These are phyloP conservation scores for Mimosa pudica DNA, from an alignment of 306 rosid species.

Conservation along the genomic window DNA sequence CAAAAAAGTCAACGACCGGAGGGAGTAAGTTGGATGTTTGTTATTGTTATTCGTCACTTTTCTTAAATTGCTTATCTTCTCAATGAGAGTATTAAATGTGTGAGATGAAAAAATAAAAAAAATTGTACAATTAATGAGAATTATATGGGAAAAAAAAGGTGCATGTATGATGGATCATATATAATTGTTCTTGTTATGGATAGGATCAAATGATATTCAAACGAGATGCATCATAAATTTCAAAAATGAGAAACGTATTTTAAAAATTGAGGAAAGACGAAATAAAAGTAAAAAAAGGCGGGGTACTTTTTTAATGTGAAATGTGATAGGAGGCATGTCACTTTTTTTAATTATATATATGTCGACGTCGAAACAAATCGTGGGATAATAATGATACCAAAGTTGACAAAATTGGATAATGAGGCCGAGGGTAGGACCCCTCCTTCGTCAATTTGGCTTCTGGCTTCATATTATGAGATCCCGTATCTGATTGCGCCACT, in stretches of 20 bases:
- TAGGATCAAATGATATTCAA: too few relatives aligned
- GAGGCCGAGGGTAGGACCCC: constrained; percentile 45
- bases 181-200: too few relatives aligned
- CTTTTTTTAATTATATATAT: neutral
- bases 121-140: too few relatives aligned
- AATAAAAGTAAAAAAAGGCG: constrained; percentile 16
- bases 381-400: constrained; percentile 44
- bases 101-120: too few relatives aligned
- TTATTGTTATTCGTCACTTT: too few relatives aligned
- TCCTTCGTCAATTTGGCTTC: constrained; percentile 35
- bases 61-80: too few relatives aligned
- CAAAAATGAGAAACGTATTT: neutral
- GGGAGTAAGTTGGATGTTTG: too few relatives aligned
- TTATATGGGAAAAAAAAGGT: too few relatives aligned
- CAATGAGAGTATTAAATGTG: too few relatives aligned
- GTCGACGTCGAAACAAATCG: constrained; percentile 37
- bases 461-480: constrained; percentile 18
- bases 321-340: constrained; percentile 37
- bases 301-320: neutral
- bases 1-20: too few relatives aligned
- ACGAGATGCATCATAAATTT: neutral
- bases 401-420: constrained; percentile 28
- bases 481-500: constrained; percentile 34
- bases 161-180: too few relatives aligned
- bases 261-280: neutral